Conservation (phyloP, 805 yeast genomes). For the Kodamaea restingae region DNA sequence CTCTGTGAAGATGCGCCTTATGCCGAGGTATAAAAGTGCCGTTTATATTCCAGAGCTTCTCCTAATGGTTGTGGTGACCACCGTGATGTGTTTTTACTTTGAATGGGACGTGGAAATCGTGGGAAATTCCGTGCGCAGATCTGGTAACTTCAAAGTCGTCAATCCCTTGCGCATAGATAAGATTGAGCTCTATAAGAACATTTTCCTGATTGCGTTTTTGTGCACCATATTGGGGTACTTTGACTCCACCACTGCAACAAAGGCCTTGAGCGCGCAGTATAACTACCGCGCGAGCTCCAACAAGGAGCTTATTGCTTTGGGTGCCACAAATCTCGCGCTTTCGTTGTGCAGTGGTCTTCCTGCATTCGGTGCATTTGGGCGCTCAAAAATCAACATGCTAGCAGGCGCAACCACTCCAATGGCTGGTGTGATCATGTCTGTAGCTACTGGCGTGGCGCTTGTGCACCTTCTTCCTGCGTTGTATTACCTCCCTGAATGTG, state of each 20-base stretch:
- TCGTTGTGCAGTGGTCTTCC: constrained; percentile 31
- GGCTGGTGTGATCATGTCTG: constrained; percentile 34
- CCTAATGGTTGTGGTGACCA: constrained; percentile 28
- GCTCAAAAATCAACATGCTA: constrained; percentile 28
- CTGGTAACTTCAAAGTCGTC: constrained; percentile 6
- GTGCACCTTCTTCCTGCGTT: constrained; percentile 22
- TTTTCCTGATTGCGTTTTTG: constrained; percentile 28
- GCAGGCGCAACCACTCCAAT: constrained; percentile 51
- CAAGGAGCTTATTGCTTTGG: constrained; percentile 32
- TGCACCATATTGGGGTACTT: constrained; percentile 33
- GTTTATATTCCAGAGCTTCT: constrained; percentile 31
- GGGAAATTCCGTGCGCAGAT: constrained; percentile 20
- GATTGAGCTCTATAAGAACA: constrained; percentile 19
- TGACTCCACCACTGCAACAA: constrained; percentile 34
- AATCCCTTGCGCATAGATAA: constrained; percentile 23
- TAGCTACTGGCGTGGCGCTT: constrained; percentile 21
- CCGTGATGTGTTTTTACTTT: constrained; percentile 21
- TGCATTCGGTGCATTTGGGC: constrained; percentile 34
- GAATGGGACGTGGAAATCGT: constrained; percentile 29
- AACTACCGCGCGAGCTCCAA: constrained; percentile 31
- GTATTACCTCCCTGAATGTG: constrained; percentile 30
- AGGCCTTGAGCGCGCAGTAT: constrained; percentile 28
- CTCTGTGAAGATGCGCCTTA: constrained; percentile 15
- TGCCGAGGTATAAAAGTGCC: constrained; percentile 17
- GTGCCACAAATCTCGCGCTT: constrained; percentile 25